Evolutionary conservation across 2,329 filamentous ascomycete species (phyloP).

Genomic region (Dothistroma pini): DNA sequence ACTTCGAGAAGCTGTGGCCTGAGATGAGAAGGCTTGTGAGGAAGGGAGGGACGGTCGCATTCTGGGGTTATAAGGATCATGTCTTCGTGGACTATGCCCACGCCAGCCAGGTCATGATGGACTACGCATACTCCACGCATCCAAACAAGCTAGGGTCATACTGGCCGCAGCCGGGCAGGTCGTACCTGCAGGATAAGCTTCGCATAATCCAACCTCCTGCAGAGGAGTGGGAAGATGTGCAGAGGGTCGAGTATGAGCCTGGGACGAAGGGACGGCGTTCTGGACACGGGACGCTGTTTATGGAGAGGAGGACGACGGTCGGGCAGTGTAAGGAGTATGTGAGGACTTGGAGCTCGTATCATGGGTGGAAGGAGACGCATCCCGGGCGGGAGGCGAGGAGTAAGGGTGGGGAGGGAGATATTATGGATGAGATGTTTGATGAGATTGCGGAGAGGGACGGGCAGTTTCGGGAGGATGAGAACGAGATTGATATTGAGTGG

Average conservation of each 20-base stretch:
- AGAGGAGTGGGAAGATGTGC: constrained; percentile 51
- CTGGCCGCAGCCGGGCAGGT: constrained; percentile 60
- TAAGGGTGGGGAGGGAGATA: constrained; percentile 57
- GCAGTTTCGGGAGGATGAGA: constrained; percentile 48
- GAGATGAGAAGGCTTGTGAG: constrained; percentile 54
- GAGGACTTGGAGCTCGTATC: constrained; percentile 58
- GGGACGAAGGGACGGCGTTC: constrained; percentile 40
- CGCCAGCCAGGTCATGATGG: constrained; percentile 53
- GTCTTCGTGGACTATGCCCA: constrained; percentile 52
- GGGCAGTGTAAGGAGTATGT: constrained; percentile 59
- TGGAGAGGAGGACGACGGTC: constrained; percentile 53
- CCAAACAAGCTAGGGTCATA: constrained; percentile 53
- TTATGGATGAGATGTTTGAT: constrained; percentile 62
- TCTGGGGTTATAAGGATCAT: constrained; percentile 65
- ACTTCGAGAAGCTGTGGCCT: constrained; percentile 54
- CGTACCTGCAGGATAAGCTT: constrained; percentile 52
- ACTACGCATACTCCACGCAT: constrained; percentile 52
- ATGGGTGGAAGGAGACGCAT: constrained; percentile 57
- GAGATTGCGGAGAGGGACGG: constrained; percentile 53
- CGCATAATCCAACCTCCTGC: constrained; percentile 51
- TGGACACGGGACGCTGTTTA: constrained; percentile 46
- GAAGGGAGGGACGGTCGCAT: constrained; percentile 57
- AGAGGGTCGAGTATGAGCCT: constrained; percentile 57
- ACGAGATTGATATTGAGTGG: constrained; percentile 58
- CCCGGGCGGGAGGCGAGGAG: constrained; percentile 48